Base-by-base conservation (phyloP, 805 yeast species). In the Wickerhamomyces mucosus region DNA sequence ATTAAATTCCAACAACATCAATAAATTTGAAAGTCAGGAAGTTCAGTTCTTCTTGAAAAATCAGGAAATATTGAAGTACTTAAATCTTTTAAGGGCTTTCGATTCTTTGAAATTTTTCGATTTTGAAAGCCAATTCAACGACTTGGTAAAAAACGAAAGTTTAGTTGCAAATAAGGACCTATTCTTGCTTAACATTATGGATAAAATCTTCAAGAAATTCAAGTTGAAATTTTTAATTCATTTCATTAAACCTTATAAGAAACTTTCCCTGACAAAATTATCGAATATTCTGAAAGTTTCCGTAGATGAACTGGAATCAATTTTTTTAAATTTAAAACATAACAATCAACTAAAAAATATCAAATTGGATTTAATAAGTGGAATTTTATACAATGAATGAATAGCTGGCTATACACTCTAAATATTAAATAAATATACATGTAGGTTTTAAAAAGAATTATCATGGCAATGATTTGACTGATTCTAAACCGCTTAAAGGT, bases 1-100 rank as follows among this genome's bases (percentile, higher is more conserved):
- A 27, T 47, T 67, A 10, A 55, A 57, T 31, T 63, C 74, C n/a
- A 77, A 75, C 33, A 73, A 46, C 24, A 44, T 50, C 28, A 48
- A 50, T 34, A 50, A 50, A 32, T 48, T 50, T 32, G 55, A 50
- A 21, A 48, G 53, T 36, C 55, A 48, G 28, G 55, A 50, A 27
- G 44, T 50, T 1, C 46, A 47, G 33, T 48, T 35, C 27, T 50
- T 50, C 29, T 29, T 50, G 19, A 50, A 48, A 21, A 44, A 50
- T 21, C 35, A 39, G 14, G 38, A 37, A 7, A 40, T 50, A 11
- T 18, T 35, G 21, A 39, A 36, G 26, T 50, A 38, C 29, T 42
- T 50, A 12, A 34, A 35, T 14, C 32, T 50, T 1, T 24, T 45
- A 12, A 41, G 39, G 7, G 29, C 31, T 4, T 50, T 46, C 36